A percentile compares a stretch with the other conserved stretches of the same genome.
Conservation (phyloP, 805 yeast genomes). For the Suhomyces emberorum region DNA sequence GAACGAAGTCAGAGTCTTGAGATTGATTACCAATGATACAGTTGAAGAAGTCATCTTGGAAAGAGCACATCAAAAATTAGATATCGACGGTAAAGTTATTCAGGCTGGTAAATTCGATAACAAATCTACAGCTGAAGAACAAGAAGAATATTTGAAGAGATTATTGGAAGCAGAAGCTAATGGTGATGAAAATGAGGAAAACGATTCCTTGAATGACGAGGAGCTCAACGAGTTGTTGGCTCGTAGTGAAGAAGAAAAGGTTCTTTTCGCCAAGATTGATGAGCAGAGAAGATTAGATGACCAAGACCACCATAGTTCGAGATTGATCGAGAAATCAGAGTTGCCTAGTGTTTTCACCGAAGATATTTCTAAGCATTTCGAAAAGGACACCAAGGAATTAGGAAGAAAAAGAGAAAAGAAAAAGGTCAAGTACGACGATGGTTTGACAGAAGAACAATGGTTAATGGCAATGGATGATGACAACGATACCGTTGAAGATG, state of each 20-base stretch:
- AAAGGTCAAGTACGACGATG: constrained; percentile 28
- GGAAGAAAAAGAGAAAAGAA: constrained; percentile 26
- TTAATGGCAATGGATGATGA: constrained; percentile 74
- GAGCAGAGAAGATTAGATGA: constrained; percentile 44
- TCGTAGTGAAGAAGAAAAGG: constrained; percentile 60
- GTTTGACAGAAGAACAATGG: constrained; percentile 46
- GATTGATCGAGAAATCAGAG: constrained; percentile 23
- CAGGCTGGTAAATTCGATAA: constrained; percentile 91
- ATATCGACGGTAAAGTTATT: constrained; percentile 84
- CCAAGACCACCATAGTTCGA: constrained; percentile 8
- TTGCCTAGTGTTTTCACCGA: constrained; percentile 25
- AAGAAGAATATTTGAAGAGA: constrained; percentile 72
- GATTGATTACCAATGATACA: constrained; percentile 77
- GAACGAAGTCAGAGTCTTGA: constrained; percentile 77
- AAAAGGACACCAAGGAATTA: constrained; percentile 23
- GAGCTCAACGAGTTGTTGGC: constrained; percentile 73
- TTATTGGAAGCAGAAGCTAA: constrained; percentile 67
- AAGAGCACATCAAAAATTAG: constrained; percentile 78
- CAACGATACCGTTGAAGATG: constrained; percentile 59
- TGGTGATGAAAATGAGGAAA: constrained; percentile 55
- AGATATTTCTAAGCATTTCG: constrained; percentile 25
- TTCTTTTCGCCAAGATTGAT: constrained; percentile 57
- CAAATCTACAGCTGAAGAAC: constrained; percentile 83
- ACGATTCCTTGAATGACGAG: constrained; percentile 56
- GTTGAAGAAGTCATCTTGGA: constrained; percentile 82